phyloP scores from a whole-genome alignment of 202 grass and related monocot genomes.

The Dendrocalamus latiflorus region DNA sequence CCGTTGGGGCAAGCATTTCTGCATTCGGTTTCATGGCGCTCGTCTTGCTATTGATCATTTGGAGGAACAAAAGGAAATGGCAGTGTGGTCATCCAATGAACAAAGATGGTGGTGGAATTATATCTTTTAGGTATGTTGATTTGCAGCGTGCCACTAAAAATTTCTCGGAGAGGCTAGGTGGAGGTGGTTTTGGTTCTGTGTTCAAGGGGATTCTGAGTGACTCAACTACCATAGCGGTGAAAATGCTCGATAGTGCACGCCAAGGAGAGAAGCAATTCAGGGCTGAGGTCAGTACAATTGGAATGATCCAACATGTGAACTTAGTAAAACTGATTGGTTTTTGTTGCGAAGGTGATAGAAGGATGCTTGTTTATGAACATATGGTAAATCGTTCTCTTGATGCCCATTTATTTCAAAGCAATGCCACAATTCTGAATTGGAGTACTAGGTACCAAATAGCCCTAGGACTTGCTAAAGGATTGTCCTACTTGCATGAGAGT shows the following conservation, averaged over 20 bases:
- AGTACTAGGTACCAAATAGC: constrained; percentile 11
- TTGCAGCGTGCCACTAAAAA: constrained; percentile 8
- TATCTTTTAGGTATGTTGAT: neutral
- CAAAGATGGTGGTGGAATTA: neutral
- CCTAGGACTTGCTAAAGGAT: constrained; percentile 17
- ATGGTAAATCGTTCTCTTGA: constrained; percentile 24
- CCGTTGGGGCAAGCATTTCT: too few species aligned
- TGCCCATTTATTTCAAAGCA: constrained; percentile 13
- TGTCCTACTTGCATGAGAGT: constrained; percentile 25
- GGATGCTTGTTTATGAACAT: too few species aligned
- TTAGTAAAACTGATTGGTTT: constrained; percentile 26
- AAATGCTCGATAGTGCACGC: neutral
- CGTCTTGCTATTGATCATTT: neutral
- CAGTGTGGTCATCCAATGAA: too few species aligned
- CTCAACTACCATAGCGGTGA: constrained; percentile 1
- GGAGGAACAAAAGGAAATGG: neutral
- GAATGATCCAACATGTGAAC: constrained; percentile 27
- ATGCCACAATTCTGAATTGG: neutral
- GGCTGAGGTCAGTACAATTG: constrained; percentile 29
- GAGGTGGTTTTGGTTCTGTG: constrained; percentile 21
- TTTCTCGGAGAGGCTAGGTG: constrained; percentile 16
- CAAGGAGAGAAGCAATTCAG: constrained; percentile 26
- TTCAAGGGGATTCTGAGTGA: neutral
- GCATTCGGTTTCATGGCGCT: neutral
- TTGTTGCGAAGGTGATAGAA: constrained; percentile 7